Evolutionary conservation across 2,329 filamentous ascomycete genomes (phyloP), one percentile per base, ranked within the genome.

Genomic region (Aureobasidium sp.): DNA sequence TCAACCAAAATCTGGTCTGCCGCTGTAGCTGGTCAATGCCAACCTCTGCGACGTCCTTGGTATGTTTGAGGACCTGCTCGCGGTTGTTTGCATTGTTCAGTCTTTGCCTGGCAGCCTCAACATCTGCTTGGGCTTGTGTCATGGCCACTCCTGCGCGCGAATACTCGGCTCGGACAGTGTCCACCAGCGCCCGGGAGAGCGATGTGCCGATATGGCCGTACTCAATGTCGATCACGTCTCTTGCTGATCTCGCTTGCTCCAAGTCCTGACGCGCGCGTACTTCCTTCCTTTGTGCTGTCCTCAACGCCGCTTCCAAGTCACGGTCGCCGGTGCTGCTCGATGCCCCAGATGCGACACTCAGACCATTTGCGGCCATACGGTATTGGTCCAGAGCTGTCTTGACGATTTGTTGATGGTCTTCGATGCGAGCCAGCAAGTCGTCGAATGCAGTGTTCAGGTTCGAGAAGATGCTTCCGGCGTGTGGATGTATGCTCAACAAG

Each of bases 1-100:
- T 51, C 32, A 60, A 26, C 57, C 57, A 60, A 27, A 42, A 60
- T 12, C 37, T 37, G 5, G 57, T 60, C 17, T 60, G 57, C 10
- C 44, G 44, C 37, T 60, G 44, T 10, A 60, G 32, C 23, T 60
- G 17, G 10, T 50, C 46, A 2, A 60, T 42, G 8, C 47, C 47
- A 8, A 50, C 46, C 36, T 60, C 57, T 2, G 57, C 57, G 15
- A 41, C 47, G 5, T 60, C 47, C 10, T 60, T 60, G 3, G 44
- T 34, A 12, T 23, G 10, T 15, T 26, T n/a, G 17, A 60, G 26
- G n/a, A 23, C 34, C 8, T 42, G 44, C 13, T 60, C 23, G 15
- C 47, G 34, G 15, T 50, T 50, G 10, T 60, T 41, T 4, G 57
- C 57, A 12, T 42, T 23, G 5, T 8, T 50, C 23, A 60, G 26